Percentiles rank a stretch among this genome's conserved stretches.
These are phyloP conservation scores for Lasiodiplodia citricola DNA, from an alignment of 2,329 filamentous ascomycete genomes.

Conservation along the genomic window DNA sequence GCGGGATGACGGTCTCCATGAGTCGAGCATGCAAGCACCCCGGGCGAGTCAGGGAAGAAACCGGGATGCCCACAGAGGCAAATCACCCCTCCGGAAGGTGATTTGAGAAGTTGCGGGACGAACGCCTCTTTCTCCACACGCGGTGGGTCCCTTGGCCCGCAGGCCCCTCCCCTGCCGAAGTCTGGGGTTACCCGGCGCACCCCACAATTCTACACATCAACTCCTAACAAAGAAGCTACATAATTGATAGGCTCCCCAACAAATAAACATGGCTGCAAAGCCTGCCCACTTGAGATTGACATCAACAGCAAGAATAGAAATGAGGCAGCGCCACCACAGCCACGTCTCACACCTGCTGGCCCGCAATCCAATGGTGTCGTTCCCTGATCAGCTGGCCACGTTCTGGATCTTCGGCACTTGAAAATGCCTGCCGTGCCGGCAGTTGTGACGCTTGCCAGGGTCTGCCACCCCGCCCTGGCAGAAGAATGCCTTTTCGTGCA, in stretches of 20 bases:
- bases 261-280: too few relatives aligned
- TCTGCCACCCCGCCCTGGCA: neutral
- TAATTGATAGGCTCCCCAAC: neutral
- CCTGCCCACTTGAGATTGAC: too few relatives aligned
- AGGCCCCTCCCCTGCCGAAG: neutral
- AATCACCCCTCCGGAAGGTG: neutral
- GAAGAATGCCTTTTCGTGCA: neutral
- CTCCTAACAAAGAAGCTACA: neutral
- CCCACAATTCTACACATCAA: neutral
- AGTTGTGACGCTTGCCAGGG: neutral
- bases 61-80: neutral
- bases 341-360: too few relatives aligned
- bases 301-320: too few relatives aligned
- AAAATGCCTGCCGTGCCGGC: constrained; percentile 8
- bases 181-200: constrained; percentile 13
- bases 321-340: too few relatives aligned
- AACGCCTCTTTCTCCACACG: constrained; percentile 7
- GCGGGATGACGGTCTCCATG: neutral
- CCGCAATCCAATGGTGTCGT: too few relatives aligned
- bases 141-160: neutral
- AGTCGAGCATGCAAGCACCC: neutral
- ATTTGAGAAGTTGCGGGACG: neutral
- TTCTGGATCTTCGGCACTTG: constrained; percentile 5
- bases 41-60: neutral
- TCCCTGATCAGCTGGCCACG: too few relatives aligned